Evolutionary conservation across 2,329 filamentous ascomycete genomes (phyloP).

Genomic region (Xylariaceae sp.): DNA sequence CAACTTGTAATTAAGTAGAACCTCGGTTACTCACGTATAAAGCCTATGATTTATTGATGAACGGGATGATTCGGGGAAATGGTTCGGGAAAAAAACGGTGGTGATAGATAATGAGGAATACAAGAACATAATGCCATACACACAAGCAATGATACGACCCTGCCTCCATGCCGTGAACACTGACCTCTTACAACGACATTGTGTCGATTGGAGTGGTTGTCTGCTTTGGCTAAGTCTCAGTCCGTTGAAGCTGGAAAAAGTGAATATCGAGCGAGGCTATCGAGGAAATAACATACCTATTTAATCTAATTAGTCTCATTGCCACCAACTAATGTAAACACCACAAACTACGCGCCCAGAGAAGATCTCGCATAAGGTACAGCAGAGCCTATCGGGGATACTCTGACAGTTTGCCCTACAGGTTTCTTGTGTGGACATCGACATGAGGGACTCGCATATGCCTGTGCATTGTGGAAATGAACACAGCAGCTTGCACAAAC

Average conservation of each 20-base stretch:
- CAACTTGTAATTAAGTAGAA: conserved; percentile 60
- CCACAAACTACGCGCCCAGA: too few species aligned
- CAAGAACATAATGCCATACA: conserved; percentile 13
- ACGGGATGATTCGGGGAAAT: conserved; percentile 23
- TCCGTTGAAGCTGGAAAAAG: not conserved
- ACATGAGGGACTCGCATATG: too few species aligned
- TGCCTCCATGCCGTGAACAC: not conserved
- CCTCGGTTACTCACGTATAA: conserved; percentile 12
- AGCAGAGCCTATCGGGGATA: too few species aligned
- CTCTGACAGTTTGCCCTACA: too few species aligned
- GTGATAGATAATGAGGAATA: conserved; percentile 24
- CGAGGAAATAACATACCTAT: too few species aligned
- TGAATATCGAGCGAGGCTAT: too few species aligned
- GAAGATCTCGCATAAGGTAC: too few species aligned
- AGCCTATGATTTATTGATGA: conserved; percentile 22
- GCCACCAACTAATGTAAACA: too few species aligned
- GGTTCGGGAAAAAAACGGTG: conserved; percentile 25
- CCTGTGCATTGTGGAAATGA: too few species aligned
- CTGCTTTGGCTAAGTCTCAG: not conserved
- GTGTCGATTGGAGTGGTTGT: conserved; percentile 7
- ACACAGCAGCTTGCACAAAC: too few species aligned
- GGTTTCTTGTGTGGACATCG: too few species aligned
- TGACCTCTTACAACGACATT: not conserved
- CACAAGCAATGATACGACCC: conserved; percentile 1
- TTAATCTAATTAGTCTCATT: too few species aligned